Percentiles rank a stretch among this genome's conserved stretches.
These are phyloP conservation scores for Diddensiella santjacobensis DNA, from an alignment of 805 yeast species.

Conservation along the genomic window DNA sequence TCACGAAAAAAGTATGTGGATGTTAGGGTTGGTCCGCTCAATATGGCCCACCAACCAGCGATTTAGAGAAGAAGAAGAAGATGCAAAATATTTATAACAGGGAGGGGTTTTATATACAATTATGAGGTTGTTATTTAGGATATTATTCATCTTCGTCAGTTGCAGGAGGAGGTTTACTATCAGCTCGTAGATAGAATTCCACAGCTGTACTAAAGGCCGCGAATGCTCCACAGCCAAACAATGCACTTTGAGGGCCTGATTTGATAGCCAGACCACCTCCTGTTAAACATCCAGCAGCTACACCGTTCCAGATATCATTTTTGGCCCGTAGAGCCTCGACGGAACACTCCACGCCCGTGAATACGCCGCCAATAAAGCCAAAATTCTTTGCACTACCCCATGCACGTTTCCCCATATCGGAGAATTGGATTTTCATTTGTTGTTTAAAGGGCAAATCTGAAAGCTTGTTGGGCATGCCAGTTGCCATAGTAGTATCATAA, in stretches of 20 bases:
- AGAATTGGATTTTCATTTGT: constrained; percentile 85
- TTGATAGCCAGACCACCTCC: constrained; percentile 94
- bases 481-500: constrained; percentile 72
- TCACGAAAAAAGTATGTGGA: too few species aligned
- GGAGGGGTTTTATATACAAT: constrained; percentile 5
- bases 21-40: too few species aligned
- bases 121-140: not conserved
- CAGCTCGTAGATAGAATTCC: constrained; percentile 82
- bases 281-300: constrained; percentile 90
- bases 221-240: constrained; percentile 94
- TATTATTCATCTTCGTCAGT: constrained; percentile 71
- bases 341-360: constrained; percentile 88
- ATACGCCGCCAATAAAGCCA: constrained; percentile 87
- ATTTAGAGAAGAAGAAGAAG: too few species aligned
- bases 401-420: constrained; percentile 90
- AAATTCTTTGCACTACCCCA: constrained; percentile 87
- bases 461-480: constrained; percentile 50
- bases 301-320: constrained; percentile 88
- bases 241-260: constrained; percentile 90
- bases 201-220: constrained; percentile 78
- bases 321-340: constrained; percentile 84
- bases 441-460: constrained; percentile 86
- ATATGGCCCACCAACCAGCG: too few species aligned
- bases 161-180: constrained; percentile 75
- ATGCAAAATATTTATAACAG: too few species aligned